These are phyloP conservation scores for Ustilago sp. DNA, from an alignment of 1,284 basidiomycete genomes.

Conservation along the genomic window DNA sequence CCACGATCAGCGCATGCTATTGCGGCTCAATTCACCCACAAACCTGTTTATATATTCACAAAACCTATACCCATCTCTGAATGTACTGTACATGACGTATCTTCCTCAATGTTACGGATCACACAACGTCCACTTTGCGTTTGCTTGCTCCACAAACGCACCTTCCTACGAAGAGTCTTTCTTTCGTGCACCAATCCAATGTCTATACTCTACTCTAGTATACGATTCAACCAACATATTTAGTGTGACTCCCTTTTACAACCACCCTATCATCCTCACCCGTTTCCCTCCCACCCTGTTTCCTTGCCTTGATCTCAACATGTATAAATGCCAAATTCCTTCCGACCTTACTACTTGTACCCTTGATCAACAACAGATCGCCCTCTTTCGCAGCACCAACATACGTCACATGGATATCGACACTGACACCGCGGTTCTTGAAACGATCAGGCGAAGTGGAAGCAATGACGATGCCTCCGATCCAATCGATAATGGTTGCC, in stretches of 20 bases:
- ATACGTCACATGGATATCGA: slow-evolving; percentile 57
- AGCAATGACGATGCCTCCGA: slow-evolving; percentile 56
- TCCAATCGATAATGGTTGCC: slow-evolving; percentile 58
- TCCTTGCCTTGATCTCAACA: slow-evolving; percentile 43
- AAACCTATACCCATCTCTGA: slow-evolving; percentile 1
- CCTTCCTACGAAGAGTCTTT: no score
- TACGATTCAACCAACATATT: slow-evolving; percentile 39
- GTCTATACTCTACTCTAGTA: not conserved
- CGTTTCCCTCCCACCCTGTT: slow-evolving; percentile 21
- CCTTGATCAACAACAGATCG: slow-evolving; percentile 51
- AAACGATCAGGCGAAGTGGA: slow-evolving; percentile 37
- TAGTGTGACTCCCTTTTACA: slow-evolving; percentile 44
- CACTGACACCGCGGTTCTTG: slow-evolving; percentile 46
- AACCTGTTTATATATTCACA: not conserved
- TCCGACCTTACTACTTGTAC: slow-evolving; percentile 49
- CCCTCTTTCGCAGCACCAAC: slow-evolving; percentile 48
- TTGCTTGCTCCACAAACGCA: no score
- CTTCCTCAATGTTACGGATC: not conserved
- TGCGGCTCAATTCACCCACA: not conserved
- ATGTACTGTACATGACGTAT: not conserved
- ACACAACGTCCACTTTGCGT: not conserved
- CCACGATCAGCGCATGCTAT: not conserved
- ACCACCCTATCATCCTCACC: slow-evolving; percentile 43
- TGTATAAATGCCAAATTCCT: slow-evolving; percentile 54
- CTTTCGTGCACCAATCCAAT: no score